Conservation (phyloP, 1,139 yeast species). For the Kodamaea alishanica region DNA sequence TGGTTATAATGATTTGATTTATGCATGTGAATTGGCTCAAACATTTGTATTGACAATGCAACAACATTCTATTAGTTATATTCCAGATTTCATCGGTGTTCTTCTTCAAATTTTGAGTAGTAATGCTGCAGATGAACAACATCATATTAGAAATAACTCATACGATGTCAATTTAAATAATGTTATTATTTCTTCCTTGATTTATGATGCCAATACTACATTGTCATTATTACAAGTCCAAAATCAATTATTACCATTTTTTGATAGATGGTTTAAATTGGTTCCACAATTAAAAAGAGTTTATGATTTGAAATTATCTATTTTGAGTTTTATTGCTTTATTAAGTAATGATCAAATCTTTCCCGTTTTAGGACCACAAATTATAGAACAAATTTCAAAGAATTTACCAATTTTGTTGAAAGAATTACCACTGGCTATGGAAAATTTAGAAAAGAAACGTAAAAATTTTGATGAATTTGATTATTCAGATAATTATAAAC, state of each 20-base stretch:
- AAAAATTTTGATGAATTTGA: constrained; percentile 35
- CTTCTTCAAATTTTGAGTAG: constrained; percentile 18
- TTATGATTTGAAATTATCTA: constrained; percentile 73
- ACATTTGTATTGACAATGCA: constrained; percentile 50
- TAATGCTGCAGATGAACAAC: constrained; percentile 7
- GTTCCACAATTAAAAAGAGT: constrained; percentile 65
- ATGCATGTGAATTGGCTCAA: constrained; percentile 54
- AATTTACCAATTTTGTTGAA: constrained; percentile 50
- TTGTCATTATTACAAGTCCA: constrained; percentile 49
- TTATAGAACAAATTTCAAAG: constrained; percentile 35
- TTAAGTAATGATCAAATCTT: constrained; percentile 27
- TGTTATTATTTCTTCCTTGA: constrained; percentile 62
- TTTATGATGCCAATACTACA: constrained; percentile 58
- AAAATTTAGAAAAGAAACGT: constrained; percentile 59
- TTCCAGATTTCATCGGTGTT: constrained; percentile 37
- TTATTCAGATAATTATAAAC: constrained; percentile 10
- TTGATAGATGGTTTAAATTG: constrained; percentile 64
- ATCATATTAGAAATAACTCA: constrained; percentile 29
- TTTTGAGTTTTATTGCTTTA: constrained; percentile 63
- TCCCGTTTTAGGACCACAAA: constrained; percentile 17
- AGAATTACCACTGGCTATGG: constrained; percentile 68
- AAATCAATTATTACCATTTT: constrained; percentile 47
- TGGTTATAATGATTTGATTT: constrained; percentile 48
- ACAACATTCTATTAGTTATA: constrained; percentile 34
- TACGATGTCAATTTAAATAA: constrained; percentile 60